Conservation (phyloP, 148 eudicot species). For the Drosera capensis region DNA sequence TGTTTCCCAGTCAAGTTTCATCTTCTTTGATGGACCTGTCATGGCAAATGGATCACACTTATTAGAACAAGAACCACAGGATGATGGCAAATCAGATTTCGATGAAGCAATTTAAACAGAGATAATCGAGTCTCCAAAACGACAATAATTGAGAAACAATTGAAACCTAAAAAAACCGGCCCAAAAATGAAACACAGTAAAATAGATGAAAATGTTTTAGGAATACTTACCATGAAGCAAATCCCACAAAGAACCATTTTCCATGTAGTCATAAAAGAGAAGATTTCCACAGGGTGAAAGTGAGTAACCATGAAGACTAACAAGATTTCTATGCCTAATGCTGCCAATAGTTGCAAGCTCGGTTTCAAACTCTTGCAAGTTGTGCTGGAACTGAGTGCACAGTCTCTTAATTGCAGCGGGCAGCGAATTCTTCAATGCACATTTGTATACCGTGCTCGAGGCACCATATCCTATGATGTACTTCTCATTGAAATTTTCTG, state of each 20-base stretch:
- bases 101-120: no score
- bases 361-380: slow-evolving; percentile 44
- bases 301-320: slow-evolving; percentile 56
- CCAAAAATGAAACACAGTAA: no score
- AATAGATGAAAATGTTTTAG: no score
- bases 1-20: slow-evolving; percentile 66
- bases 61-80: no score
- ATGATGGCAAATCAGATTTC: no score
- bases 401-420: slow-evolving; percentile 62
- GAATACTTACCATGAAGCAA: slow-evolving; percentile 61
- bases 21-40: slow-evolving; percentile 40
- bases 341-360: slow-evolving; percentile 59
- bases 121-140: no score
- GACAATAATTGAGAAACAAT: no score
- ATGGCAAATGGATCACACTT: background rate
- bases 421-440: slow-evolving; percentile 48
- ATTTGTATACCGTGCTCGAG: slow-evolving; percentile 60
- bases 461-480: slow-evolving; percentile 61
- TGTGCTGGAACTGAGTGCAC: slow-evolving; percentile 28
- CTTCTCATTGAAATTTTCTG: slow-evolving; percentile 56
- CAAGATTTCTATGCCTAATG: slow-evolving; percentile 54
- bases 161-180: no score
- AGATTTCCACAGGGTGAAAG: slow-evolving; percentile 47
- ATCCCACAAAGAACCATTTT: slow-evolving; percentile 71
- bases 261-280: slow-evolving; percentile 68